Conservation (phyloP, 257 asterid genomes). For the Nicotiana paniculata region DNA sequence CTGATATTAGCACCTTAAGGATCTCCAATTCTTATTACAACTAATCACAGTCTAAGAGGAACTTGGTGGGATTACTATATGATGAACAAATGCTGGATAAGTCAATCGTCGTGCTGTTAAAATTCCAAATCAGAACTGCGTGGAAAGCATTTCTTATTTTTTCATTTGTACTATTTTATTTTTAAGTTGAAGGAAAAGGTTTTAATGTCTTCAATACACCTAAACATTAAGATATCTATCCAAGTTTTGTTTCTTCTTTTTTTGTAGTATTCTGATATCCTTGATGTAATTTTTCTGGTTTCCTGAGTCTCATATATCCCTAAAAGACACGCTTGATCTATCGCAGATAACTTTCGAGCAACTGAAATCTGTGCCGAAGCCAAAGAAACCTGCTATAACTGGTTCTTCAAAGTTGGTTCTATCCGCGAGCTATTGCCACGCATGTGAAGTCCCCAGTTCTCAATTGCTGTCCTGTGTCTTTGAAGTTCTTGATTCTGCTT, state of each 20-base stretch:
- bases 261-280: slow-evolving; percentile 15
- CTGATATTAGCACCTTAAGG: background rate
- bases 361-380: slow-evolving; percentile 57
- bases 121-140: background rate
- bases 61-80: background rate
- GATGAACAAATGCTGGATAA: background rate
- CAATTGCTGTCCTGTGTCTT: background rate
- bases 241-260: background rate
- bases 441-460: slow-evolving; percentile 52
- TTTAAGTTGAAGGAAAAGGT: background rate
- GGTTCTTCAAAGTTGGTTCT: slow-evolving; percentile 80
- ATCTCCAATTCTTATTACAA: background rate
- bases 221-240: background rate
- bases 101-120: background rate
- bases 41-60: background rate
- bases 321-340: slow-evolving; percentile 8
- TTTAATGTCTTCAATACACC: background rate
- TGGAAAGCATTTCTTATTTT: background rate
- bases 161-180: background rate
- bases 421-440: slow-evolving; percentile 80
- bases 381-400: slow-evolving; percentile 87
- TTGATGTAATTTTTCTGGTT: slow-evolving; percentile 7
- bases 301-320: background rate
- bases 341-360: slow-evolving; percentile 58
- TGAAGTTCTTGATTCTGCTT: background rate